Evolutionary conservation across 2,329 filamentous ascomycete genomes (phyloP).

Genomic region (Domatiomyces globalis): DNA sequence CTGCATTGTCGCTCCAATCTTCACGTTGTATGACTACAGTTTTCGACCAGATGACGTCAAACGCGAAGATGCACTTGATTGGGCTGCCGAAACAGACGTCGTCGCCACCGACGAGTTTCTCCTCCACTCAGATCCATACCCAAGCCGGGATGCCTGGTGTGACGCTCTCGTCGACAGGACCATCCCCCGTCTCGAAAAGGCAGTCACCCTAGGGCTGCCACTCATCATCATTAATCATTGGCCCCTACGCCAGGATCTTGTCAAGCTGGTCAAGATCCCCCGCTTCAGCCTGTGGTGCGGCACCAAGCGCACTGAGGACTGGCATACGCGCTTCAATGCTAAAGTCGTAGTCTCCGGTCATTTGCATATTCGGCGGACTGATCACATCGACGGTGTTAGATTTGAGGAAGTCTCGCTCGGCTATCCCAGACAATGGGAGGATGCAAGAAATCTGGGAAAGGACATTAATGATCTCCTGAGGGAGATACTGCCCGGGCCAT

Average conservation of each 20-base stretch:
- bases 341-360: constrained; percentile 18
- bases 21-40: constrained; percentile 47
- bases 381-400: constrained; percentile 16
- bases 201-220: constrained; percentile 8
- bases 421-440: constrained; percentile 18
- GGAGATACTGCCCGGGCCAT: constrained; percentile 14
- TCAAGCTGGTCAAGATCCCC: constrained; percentile 16
- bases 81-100: constrained; percentile 17
- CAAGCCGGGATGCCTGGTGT: constrained; percentile 15
- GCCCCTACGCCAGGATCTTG: constrained; percentile 16
- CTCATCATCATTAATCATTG: constrained; percentile 18
- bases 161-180: constrained; percentile 9
- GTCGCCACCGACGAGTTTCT: constrained; percentile 17
- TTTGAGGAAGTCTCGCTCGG: constrained; percentile 19
- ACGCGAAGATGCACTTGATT: constrained; percentile 30
- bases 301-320: constrained; percentile 16
- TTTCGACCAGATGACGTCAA: constrained; percentile 39
- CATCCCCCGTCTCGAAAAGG: constrained; percentile 10
- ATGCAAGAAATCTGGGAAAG: constrained; percentile 11
- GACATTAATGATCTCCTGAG: constrained; percentile 15
- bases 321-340: constrained; percentile 16
- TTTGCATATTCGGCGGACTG: constrained; percentile 17
- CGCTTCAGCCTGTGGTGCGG: constrained; percentile 18
- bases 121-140: constrained; percentile 16
- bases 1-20: constrained; percentile 40